Evolutionary conservation across 306 rosid species (phyloP).

Genomic region (Ammopiptanthus mongolicus): DNA sequence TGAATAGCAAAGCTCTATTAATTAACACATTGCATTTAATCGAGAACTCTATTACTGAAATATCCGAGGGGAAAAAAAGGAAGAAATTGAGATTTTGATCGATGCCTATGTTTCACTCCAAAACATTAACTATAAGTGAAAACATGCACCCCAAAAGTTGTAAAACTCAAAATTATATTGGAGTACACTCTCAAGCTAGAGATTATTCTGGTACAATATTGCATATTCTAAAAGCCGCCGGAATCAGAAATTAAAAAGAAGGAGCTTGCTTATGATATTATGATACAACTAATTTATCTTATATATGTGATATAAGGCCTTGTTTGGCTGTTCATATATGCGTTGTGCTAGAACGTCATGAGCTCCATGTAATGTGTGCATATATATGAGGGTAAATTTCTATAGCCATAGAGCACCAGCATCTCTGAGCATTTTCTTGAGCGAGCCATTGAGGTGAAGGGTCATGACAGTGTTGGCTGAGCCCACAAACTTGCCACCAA

Average conservation of each 20-base stretch:
- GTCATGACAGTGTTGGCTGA: constrained; percentile 81
- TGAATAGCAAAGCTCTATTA: too few relatives aligned
- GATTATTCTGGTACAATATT: constrained; percentile 24
- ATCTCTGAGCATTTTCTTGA: constrained; percentile 78
- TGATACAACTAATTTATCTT: not conserved
- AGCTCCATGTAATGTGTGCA: not conserved
- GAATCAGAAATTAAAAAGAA: not conserved
- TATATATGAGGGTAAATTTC: not conserved
- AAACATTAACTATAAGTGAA: not conserved
- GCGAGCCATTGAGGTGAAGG: constrained; percentile 84
- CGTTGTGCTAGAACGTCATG: not conserved
- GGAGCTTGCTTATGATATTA: not conserved
- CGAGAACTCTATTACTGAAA: not conserved
- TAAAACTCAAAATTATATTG: constrained; percentile 2
- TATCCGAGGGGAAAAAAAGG: not conserved
- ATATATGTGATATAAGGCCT: not conserved
- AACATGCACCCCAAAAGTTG: not conserved
- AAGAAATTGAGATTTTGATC: not conserved
- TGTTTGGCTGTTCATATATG: constrained; percentile 9
- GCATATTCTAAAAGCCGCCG: constrained; percentile 29
- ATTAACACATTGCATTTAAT: not conserved
- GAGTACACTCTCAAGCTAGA: not conserved
- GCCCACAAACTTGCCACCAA: constrained; percentile 82
- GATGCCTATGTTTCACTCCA: not conserved
- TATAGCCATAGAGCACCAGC: constrained; percentile 95